phyloP scores from a whole-genome alignment of 176 grass and related monocot genomes.

The Dactylis glomerata region DNA sequence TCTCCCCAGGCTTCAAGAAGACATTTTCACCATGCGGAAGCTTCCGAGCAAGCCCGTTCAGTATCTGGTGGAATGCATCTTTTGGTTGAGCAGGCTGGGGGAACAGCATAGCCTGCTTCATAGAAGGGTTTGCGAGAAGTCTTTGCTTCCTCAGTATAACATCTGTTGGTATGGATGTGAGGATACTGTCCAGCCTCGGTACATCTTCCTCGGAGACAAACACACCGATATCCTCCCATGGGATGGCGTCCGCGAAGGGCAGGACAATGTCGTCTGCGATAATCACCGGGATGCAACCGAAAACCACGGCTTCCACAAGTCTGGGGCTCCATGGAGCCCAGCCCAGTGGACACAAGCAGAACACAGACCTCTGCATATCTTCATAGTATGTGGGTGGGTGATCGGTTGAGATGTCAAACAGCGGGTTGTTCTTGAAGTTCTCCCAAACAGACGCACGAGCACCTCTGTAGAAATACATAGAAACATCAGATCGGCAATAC shows the following conservation, averaged over 20 bases:
- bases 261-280: conserved; percentile 91
- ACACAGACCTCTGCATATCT: conserved; percentile 90
- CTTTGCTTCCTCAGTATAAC: conserved; percentile 91
- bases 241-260: conserved; percentile 85
- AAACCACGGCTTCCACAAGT: conserved; percentile 83
- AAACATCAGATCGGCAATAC: neutral
- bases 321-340: conserved; percentile 98
- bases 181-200: conserved; percentile 76
- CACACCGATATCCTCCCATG: conserved; percentile 87
- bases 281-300: conserved; percentile 93
- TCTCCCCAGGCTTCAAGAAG: conserved; percentile 72
- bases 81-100: conserved; percentile 71
- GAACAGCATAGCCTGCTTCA: conserved; percentile 93
- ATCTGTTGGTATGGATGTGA: conserved; percentile 80
- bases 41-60: conserved; percentile 80
- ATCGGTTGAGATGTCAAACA: conserved; percentile 93
- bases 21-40: conserved; percentile 63
- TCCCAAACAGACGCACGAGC: conserved; percentile 86
- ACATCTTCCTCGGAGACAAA: conserved; percentile 83
- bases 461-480: conserved; percentile 44
- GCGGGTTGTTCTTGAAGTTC: conserved; percentile 92
- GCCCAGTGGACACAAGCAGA: conserved; percentile 89
- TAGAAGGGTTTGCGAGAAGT: conserved; percentile 79
- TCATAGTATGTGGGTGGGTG: conserved; percentile 88
- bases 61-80: conserved; percentile 95